Conservation (phyloP, 1,284 basidiomycete genomes). For the Pseudozyma sp. region DNA sequence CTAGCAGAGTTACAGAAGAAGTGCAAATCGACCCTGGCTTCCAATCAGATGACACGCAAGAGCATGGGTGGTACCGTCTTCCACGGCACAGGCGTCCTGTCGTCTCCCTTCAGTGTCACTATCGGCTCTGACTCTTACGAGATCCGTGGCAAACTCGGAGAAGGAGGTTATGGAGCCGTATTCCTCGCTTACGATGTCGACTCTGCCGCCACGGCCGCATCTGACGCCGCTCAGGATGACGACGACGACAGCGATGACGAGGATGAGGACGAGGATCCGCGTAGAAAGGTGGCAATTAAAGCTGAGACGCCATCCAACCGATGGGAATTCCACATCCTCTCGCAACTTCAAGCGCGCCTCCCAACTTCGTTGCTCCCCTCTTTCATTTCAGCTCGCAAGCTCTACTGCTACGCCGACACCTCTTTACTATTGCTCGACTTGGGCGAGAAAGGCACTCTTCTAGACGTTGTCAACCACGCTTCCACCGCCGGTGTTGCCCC, state of each 20-base stretch:
- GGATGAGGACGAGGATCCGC: conserved; percentile 75
- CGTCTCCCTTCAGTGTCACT: conserved; percentile 22
- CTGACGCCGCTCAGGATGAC: conserved; percentile 9
- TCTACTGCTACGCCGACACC: conserved; percentile 75
- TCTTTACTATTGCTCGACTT: conserved; percentile 89
- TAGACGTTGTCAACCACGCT: conserved; percentile 87
- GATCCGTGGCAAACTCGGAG: conserved; percentile 87
- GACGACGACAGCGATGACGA: conserved; percentile 58
- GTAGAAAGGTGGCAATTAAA: conserved; percentile 83
- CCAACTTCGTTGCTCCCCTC: conserved; percentile 31
- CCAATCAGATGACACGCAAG: conserved; percentile 59
- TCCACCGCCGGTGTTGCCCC: conserved; percentile 72
- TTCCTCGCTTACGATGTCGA: conserved; percentile 77
- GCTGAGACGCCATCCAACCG: conserved; percentile 87
- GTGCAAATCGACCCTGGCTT: conserved; percentile 67
- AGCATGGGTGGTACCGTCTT: conserved; percentile 58
- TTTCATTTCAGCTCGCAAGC: conserved; percentile 58
- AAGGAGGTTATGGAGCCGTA: conserved; percentile 95
- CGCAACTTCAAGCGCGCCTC: conserved; percentile 75
- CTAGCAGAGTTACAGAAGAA: conserved; percentile 75
- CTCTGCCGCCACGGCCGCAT: conserved; percentile 48
- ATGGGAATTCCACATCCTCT: conserved; percentile 93
- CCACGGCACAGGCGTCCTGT: conserved; percentile 34
- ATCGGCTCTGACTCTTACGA: conserved; percentile 38
- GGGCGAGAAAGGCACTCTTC: conserved; percentile 89